A percentile compares a stretch with the other conserved stretches of the same genome.
Evolutionary conservation across 2,329 filamentous ascomycete species (phyloP).

Genomic region (Leptosphaerulina australis): DNA sequence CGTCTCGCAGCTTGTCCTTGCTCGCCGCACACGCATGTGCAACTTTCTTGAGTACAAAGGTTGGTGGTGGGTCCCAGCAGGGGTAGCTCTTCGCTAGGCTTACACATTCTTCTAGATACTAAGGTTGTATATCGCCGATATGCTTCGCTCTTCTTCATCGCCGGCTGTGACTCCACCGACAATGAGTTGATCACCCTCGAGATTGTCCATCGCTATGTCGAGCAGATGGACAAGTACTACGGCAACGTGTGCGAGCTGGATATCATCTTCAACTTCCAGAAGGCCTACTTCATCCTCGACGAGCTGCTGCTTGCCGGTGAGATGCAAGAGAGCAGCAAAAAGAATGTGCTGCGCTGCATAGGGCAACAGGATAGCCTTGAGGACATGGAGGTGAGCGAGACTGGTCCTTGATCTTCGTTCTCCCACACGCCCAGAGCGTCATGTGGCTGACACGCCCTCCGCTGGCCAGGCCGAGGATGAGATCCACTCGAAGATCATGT

Average conservation of each 20-base stretch:
- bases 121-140: constrained; percentile 99
- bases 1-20: constrained; percentile 95
- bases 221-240: constrained; percentile 99
- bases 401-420: constrained; percentile 14
- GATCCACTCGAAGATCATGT: constrained; percentile 85
- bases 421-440: constrained; percentile 34
- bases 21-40: constrained; percentile 97
- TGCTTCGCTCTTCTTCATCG: constrained; percentile 98
- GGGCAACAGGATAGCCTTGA: constrained; percentile 96
- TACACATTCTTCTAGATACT: constrained; percentile 68
- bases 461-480: constrained; percentile 80
- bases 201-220: constrained; percentile 98
- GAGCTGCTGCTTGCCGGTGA: constrained; percentile 94
- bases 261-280: constrained; percentile 99
- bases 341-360: constrained; percentile 95
- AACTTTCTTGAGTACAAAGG: constrained; percentile 99
- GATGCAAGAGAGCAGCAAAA: constrained; percentile 98
- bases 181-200: constrained; percentile 98
- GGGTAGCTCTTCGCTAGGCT: constrained; percentile 26
- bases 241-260: constrained; percentile 99
- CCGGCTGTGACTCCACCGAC: constrained; percentile 93
- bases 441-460: constrained; percentile 50
- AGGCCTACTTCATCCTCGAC: constrained; percentile 98
- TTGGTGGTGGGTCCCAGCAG: constrained; percentile 49
- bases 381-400: constrained; percentile 92